These are phyloP conservation scores for Botrytis sinoallii DNA, from an alignment of 2,329 filamentous ascomycete species.

Conservation along the genomic window DNA sequence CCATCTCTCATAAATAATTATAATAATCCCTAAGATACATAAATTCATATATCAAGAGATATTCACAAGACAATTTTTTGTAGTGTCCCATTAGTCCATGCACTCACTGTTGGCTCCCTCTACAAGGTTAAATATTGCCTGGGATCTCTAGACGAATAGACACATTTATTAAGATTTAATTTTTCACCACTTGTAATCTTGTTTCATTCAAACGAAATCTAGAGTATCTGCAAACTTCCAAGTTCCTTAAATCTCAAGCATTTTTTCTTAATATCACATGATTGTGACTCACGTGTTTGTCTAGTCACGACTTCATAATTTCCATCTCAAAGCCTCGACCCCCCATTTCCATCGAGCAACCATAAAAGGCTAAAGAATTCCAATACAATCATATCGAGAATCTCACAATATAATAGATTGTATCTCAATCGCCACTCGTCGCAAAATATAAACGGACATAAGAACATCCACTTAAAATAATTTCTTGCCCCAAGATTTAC, in stretches of 20 bases:
- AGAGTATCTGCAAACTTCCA: not conserved
- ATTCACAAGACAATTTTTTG: not conserved
- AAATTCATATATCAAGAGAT: not conserved
- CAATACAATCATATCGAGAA: not conserved
- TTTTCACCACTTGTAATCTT: not conserved
- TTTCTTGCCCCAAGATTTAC: not conserved
- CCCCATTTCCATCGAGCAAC: not conserved
- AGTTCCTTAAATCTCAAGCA: not conserved
- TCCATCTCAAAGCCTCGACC: not conserved
- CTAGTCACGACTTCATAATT: not conserved
- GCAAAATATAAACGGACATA: not conserved
- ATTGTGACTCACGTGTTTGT: not conserved
- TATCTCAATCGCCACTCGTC: not conserved
- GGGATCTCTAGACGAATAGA: accelerated
- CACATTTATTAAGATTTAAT: not conserved
- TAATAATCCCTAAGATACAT: accelerated
- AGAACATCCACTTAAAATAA: not conserved
- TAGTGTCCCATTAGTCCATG: not conserved
- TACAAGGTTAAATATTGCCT: no score
- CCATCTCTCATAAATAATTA: no score
- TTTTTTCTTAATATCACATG: not conserved
- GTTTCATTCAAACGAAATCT: not conserved
- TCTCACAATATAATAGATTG: not conserved
- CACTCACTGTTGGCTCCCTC: no score
- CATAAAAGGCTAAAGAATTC: not conserved